Evolutionary conservation across 2,329 filamentous ascomycete species (phyloP).

Genomic region (Davidsoniella eucalypti): DNA sequence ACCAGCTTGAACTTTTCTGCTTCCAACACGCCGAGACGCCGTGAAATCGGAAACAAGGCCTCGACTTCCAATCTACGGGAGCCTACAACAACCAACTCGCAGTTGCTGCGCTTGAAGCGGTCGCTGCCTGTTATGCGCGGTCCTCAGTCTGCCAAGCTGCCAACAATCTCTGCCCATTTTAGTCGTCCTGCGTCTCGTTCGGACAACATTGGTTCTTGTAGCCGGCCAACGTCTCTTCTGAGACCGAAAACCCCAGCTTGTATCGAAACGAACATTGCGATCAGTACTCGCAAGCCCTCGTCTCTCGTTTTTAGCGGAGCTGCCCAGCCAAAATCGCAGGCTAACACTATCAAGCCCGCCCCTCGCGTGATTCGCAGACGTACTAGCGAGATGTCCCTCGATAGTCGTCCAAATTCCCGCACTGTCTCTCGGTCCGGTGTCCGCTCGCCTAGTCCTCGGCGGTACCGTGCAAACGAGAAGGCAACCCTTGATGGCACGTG

Average conservation of each 20-base stretch:
- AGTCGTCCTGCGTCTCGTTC: slow-evolving; percentile 29
- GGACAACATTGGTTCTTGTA: slow-evolving; percentile 1
- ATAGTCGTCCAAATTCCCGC: slow-evolving; percentile 40
- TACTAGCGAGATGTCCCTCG: slow-evolving; percentile 57
- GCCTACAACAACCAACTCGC: slow-evolving; percentile 47
- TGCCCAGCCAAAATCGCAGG: slow-evolving; percentile 59
- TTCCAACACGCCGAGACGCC: slow-evolving; percentile 37
- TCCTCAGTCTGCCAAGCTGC: slow-evolving; percentile 32
- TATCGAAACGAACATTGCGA: slow-evolving; percentile 19
- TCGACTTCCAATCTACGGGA: slow-evolving; percentile 36
- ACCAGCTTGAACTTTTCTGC: slow-evolving; percentile 30
- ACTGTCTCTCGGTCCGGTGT: slow-evolving; percentile 40
- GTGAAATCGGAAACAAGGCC: slow-evolving; percentile 39
- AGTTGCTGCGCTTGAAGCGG: slow-evolving; percentile 48
- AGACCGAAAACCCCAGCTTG: slow-evolving; percentile 61
- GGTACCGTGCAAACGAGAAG: slow-evolving; percentile 18
- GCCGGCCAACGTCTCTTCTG: slow-evolving; percentile 19
- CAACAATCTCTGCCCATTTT: slow-evolving; percentile 33
- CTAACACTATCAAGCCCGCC: slow-evolving; percentile 51
- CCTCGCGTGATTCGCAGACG: slow-evolving; percentile 58
- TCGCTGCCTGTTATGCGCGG: slow-evolving; percentile 43
- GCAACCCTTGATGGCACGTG: slow-evolving; percentile 14
- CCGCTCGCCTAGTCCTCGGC: slow-evolving; percentile 44
- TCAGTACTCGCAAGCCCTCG: slow-evolving; percentile 34
- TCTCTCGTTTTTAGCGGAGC: slow-evolving; percentile 70